Conservation (phyloP, 2,329 filamentous ascomycete species). For the Ceratocystis huliohia region DNA sequence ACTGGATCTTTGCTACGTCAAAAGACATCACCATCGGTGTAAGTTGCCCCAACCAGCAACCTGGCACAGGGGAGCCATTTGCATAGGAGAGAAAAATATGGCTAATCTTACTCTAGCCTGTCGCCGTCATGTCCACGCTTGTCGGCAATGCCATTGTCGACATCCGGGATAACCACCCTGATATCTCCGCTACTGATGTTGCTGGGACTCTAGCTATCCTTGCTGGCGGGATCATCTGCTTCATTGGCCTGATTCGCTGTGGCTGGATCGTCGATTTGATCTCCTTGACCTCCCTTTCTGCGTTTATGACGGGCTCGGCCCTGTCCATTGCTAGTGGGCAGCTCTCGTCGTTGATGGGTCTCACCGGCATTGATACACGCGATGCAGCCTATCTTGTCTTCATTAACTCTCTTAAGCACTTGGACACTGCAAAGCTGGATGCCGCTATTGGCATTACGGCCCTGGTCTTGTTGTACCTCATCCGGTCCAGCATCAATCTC, state of each 20-base stretch:
- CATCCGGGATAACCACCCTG: conserved; percentile 43
- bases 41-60: conserved; percentile 30
- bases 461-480: conserved; percentile 61
- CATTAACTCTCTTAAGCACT: conserved; percentile 65
- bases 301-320: conserved; percentile 94
- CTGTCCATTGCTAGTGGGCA: conserved; percentile 80
- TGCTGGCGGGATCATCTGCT: conserved; percentile 61
- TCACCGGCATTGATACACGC: conserved; percentile 59
- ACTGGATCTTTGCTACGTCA: conserved; percentile 97
- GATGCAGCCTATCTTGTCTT: conserved; percentile 70
- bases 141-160: conserved; percentile 68
- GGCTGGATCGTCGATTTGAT: conserved; percentile 93
- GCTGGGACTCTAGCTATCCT: conserved; percentile 70
- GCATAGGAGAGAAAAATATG: not conserved
- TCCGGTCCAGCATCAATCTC: conserved; percentile 52
- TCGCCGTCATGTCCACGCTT: conserved; percentile 88
- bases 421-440: conserved; percentile 57
- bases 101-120: conserved; percentile 44
- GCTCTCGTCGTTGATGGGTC: conserved; percentile 67
- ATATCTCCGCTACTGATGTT: conserved; percentile 51
- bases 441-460: conserved; percentile 82
- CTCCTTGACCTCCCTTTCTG: conserved; percentile 75
- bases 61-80: conserved; percentile 9
- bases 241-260: conserved; percentile 63
- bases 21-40: conserved; percentile 97